Conservation (phyloP, 1,284 basidiomycete genomes). For the Jaminaea rosea region DNA sequence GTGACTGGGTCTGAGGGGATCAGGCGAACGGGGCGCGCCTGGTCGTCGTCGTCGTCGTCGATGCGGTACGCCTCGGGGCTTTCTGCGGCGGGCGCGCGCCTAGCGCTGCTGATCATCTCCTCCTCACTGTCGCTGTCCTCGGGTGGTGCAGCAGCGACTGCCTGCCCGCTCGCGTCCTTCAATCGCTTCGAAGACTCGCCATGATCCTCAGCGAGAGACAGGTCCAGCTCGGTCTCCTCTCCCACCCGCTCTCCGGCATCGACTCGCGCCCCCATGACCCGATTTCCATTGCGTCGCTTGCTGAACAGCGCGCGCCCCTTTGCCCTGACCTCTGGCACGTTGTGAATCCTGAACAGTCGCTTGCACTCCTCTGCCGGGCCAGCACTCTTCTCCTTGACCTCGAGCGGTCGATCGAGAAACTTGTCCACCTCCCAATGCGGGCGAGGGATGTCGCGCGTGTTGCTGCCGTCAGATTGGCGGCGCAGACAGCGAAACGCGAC, state of each 20-base stretch:
- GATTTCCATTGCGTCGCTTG: background rate
- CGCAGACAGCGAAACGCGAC: constrained; percentile 74
- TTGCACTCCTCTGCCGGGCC: constrained; percentile 59
- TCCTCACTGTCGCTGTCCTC: background rate
- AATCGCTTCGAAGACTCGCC: too few species aligned
- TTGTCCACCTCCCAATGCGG: constrained; percentile 74
- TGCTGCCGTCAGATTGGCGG: constrained; percentile 51
- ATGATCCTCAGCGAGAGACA: too few species aligned
- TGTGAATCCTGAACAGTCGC: constrained; percentile 50
- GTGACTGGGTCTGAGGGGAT: background rate
- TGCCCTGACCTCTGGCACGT: constrained; percentile 55
- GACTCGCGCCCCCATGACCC: background rate
- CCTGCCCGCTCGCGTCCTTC: too few species aligned
- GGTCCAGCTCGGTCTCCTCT: background rate
- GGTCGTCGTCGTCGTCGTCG: constrained; percentile 1
- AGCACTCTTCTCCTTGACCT: constrained; percentile 58
- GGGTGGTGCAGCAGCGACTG: too few species aligned
- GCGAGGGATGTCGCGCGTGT: constrained; percentile 65
- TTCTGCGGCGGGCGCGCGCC: too few species aligned
- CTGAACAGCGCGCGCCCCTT: background rate
- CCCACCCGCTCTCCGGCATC: background rate
- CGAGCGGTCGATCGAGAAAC: constrained; percentile 69
- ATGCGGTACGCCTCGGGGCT: too few species aligned
- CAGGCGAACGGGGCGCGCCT: background rate
- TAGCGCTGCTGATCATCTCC: too few species aligned